A percentile compares a stretch with the other conserved stretches of the same genome.
Conservation (phyloP, 2,329 filamentous ascomycete genomes). For the Apiospora saccharicola region DNA sequence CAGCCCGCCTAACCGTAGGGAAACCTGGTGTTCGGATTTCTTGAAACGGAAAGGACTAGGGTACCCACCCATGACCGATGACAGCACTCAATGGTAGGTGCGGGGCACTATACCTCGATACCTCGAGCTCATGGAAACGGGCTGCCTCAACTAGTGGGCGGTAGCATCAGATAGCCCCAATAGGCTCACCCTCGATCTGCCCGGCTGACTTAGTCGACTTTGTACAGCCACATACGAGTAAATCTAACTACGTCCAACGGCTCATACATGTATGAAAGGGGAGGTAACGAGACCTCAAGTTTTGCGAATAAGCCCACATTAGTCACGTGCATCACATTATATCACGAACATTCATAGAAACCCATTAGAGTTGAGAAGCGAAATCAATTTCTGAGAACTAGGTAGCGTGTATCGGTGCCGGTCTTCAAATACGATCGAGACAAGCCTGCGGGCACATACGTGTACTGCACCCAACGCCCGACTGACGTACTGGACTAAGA, state of each 20-base stretch:
- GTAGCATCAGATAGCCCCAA: background rate
- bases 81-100: background rate
- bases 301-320: background rate
- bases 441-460: background rate
- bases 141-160: no score
- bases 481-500: background rate
- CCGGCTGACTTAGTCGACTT: background rate
- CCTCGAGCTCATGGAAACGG: background rate
- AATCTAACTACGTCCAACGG: background rate
- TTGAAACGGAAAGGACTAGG: background rate
- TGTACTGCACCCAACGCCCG: no score
- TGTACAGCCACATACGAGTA: background rate
- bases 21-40: background rate
- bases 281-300: background rate
- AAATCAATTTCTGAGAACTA: constrained; percentile 28
- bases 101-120: background rate
- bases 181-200: background rate
- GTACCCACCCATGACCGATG: background rate
- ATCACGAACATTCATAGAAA: background rate
- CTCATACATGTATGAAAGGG: background rate
- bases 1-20: background rate
- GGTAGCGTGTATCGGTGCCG: constrained; percentile 27
- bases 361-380: constrained; percentile 9
- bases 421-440: background rate
- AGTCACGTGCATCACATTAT: background rate